Evolutionary conservation across 768 basidiomycete species (phyloP).

Genomic region (Lentinula sp.): DNA sequence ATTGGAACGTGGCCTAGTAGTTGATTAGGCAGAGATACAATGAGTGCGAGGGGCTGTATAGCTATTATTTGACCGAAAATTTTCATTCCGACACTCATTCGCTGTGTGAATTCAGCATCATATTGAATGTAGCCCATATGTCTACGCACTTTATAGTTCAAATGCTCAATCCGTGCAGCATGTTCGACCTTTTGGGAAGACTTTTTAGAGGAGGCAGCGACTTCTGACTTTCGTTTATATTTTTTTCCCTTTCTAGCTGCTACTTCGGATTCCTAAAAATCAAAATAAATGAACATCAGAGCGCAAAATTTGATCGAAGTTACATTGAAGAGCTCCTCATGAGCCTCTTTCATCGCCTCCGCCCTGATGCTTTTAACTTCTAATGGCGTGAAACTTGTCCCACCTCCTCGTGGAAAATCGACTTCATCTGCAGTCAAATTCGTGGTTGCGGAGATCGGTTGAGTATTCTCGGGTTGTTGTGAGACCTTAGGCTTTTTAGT

Average conservation of each 20-base stretch:
- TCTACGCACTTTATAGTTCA: constrained; percentile 80
- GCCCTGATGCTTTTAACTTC: constrained; percentile 84
- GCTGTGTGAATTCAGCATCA: constrained; percentile 35
- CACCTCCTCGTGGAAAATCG: constrained; percentile 95
- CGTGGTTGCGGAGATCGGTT: constrained; percentile 26
- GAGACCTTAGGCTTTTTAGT: constrained; percentile 57
- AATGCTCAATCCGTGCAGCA: constrained; percentile 74
- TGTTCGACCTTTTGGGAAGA: constrained; percentile 43
- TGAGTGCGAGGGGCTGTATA: constrained; percentile 82
- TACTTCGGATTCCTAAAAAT: constrained; percentile 32
- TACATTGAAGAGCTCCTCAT: constrained; percentile 73
- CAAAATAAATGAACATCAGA: constrained; percentile 7
- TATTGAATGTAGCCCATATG: neutral
- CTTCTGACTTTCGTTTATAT: constrained; percentile 42
- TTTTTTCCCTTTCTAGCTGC: constrained; percentile 38
- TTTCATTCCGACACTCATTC: constrained; percentile 78
- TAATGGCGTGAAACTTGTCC: constrained; percentile 79
- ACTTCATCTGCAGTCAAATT: constrained; percentile 58
- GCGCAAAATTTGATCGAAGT: neutral
- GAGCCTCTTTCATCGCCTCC: constrained; percentile 81
- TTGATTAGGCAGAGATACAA: constrained; percentile 94
- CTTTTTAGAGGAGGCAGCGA: constrained; percentile 20
- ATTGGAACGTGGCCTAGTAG: constrained; percentile 92
- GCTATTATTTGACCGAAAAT: constrained; percentile 83
- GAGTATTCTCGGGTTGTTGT: constrained; percentile 17